Percentiles rank a stretch among this genome's conserved stretches.
Evolutionary conservation across 495 filamentous ascomycete species (phyloP).

Genomic region (Neurospora sp.): DNA sequence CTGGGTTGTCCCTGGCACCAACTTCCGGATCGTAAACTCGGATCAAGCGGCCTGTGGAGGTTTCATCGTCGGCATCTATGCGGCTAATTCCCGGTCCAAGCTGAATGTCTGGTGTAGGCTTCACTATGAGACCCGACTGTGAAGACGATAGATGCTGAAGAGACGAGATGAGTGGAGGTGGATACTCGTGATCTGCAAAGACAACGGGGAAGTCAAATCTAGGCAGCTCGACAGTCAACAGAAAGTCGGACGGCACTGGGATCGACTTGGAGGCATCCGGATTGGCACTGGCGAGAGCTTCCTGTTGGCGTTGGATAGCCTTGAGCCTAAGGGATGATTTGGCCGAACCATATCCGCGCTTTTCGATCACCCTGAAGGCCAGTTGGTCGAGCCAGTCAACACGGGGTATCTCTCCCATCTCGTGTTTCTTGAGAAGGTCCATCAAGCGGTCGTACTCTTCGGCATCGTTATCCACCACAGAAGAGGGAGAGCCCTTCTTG

Average conservation of each 20-base stretch:
- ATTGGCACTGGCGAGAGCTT: slow-evolving; percentile 2
- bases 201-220: slow-evolving; percentile 94
- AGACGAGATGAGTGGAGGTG: slow-evolving; percentile 67
- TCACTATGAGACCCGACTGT: slow-evolving; percentile 56
- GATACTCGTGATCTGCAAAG: slow-evolving; percentile 89
- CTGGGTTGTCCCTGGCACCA: slow-evolving; percentile 78
- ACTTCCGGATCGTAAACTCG: slow-evolving; percentile 91
- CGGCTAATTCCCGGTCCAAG: slow-evolving; percentile 74
- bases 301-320: slow-evolving; percentile 23
- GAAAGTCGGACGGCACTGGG: slow-evolving; percentile 42
- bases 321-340: slow-evolving; percentile 22
- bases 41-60: slow-evolving; percentile 51
- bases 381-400: slow-evolving; percentile 93
- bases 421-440: slow-evolving; percentile 89
- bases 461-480: slow-evolving; percentile 44
- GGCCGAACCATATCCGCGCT: slow-evolving; percentile 50
- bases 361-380: slow-evolving; percentile 79
- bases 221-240: slow-evolving; percentile 81
- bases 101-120: slow-evolving; percentile 71
- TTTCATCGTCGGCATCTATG: slow-evolving; percentile 40
- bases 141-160: slow-evolving; percentile 50
- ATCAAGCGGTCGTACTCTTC: slow-evolving; percentile 76
- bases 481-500: slow-evolving; percentile 32
- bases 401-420: slow-evolving; percentile 88
- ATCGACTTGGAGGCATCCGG: slow-evolving; percentile 27